Conservation (phyloP, 139 green algal genomes). For the Chlorella sorokiniana region DNA sequence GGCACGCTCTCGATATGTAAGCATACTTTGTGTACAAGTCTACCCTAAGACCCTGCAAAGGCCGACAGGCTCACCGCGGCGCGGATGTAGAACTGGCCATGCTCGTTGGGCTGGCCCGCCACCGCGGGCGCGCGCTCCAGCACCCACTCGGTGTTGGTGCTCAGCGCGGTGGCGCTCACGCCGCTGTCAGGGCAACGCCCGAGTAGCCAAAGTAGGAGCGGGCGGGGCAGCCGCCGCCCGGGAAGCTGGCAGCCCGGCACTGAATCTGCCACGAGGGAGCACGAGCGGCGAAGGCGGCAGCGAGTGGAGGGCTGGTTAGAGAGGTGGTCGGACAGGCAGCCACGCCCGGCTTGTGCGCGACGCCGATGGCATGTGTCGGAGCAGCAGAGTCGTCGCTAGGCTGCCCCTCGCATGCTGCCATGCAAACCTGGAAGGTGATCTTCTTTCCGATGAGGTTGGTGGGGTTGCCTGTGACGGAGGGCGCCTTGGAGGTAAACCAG, state of each 20-base stretch:
- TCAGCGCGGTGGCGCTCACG: background rate
- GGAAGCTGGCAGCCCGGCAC: background rate
- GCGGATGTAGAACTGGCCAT: background rate
- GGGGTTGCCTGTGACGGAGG: background rate
- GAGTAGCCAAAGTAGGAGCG: background rate
- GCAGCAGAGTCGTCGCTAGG: no score
- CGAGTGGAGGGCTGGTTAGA: no score
- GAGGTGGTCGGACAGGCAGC: no score
- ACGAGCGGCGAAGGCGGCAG: background rate
- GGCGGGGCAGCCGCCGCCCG: background rate
- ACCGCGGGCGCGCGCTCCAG: background rate
- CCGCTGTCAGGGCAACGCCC: background rate
- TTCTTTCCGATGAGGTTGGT: background rate
- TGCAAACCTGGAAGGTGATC: background rate
- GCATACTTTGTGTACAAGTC: background rate
- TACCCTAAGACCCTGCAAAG: no score
- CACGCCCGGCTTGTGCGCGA: no score
- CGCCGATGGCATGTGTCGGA: no score
- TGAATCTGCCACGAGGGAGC: background rate
- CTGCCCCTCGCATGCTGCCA: background rate
- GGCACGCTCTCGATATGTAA: background rate
- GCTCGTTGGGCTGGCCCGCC: background rate
- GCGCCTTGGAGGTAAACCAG: background rate
- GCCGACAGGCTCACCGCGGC: background rate
- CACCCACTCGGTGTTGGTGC: background rate